Conservation (phyloP, 2,329 filamentous ascomycete species). For the Herpotrichia juniperi region DNA sequence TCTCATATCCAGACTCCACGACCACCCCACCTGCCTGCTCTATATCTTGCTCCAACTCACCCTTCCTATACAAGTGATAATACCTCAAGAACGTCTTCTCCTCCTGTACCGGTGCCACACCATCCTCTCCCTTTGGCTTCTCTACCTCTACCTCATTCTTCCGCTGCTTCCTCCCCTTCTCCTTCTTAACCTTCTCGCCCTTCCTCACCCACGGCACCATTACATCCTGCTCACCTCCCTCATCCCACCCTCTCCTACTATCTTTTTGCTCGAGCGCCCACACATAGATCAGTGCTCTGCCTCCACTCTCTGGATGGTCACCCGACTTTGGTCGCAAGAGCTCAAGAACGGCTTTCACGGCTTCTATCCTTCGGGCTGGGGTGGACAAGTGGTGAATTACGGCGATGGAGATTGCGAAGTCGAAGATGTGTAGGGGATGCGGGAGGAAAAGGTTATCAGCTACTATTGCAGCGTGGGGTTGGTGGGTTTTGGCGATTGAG, state of each 20-base stretch:
- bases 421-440: conserved; percentile 69
- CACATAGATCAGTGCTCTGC: conserved; percentile 82
- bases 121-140: conserved; percentile 19
- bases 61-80: conserved; percentile 88
- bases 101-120: conserved; percentile 19
- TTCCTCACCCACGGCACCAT: conserved; percentile 93
- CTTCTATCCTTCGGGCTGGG: conserved; percentile 71
- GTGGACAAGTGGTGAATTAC: conserved; percentile 95
- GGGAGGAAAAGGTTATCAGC: conserved; percentile 86
- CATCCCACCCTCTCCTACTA: conserved; percentile 88
- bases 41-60: conserved; percentile 85
- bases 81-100: conserved; percentile 80
- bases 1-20: conserved; percentile 86
- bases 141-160: conserved; percentile 7
- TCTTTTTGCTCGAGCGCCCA: conserved; percentile 93
- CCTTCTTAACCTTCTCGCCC: conserved; percentile 36
- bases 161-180: conserved; percentile 31
- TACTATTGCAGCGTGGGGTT: conserved; percentile 72
- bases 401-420: conserved; percentile 93
- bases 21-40: conserved; percentile 74
- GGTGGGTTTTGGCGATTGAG: conserved; percentile 59
- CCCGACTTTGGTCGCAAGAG: conserved; percentile 56
- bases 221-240: conserved; percentile 82
- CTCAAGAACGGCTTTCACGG: conserved; percentile 72
- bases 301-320: conserved; percentile 41